phyloP scores from a whole-genome alignment of 1,284 basidiomycete species.

The Cutaneotrichosporon cavernicola region DNA sequence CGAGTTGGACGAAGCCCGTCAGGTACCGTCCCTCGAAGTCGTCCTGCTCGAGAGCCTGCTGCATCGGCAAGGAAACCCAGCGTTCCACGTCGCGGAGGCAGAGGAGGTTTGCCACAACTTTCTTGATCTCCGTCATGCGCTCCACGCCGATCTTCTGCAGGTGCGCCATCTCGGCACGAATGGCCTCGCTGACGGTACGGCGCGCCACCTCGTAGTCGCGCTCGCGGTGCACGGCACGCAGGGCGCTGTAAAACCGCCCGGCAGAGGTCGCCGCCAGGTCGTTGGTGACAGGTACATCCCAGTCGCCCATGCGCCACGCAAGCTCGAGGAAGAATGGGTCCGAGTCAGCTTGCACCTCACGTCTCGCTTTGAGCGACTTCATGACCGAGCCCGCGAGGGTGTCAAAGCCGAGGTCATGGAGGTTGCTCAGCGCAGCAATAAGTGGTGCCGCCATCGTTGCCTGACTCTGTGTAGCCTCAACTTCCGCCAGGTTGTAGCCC shows the following conservation, averaged over 20 bases:
- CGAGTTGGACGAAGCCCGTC: constrained; percentile 58
- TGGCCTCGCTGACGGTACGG: constrained; percentile 57
- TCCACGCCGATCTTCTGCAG: constrained; percentile 69
- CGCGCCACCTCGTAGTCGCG: constrained; percentile 60
- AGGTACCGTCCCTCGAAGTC: constrained; percentile 52
- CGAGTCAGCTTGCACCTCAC: constrained; percentile 33
- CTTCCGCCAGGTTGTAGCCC: constrained; percentile 77
- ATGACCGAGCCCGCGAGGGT: constrained; percentile 62
- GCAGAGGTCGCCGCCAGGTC: constrained; percentile 47
- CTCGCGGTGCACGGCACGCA: constrained; percentile 74
- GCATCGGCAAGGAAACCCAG: constrained; percentile 35
- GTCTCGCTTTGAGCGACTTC: constrained; percentile 20
- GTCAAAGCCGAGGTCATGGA: constrained; percentile 86
- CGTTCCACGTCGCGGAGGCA: constrained; percentile 68
- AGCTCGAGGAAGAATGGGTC: constrained; percentile 68
- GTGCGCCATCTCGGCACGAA: constrained; percentile 64
- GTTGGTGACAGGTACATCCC: constrained; percentile 74
- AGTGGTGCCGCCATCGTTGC: constrained; percentile 10
- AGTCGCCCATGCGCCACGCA: constrained; percentile 85
- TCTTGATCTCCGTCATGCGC: constrained; percentile 70
- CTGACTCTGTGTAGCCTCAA: constrained; percentile 59
- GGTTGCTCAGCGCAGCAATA: constrained; percentile 65
- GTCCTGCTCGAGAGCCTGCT: constrained; percentile 37
- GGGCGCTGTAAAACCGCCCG: constrained; percentile 68
- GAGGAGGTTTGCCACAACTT: constrained; percentile 67